Evolutionary conservation across 2,329 filamentous ascomycete genomes (phyloP), one percentile per base, ranked within the genome.

Genomic region (Didymosphaeria variabile): DNA sequence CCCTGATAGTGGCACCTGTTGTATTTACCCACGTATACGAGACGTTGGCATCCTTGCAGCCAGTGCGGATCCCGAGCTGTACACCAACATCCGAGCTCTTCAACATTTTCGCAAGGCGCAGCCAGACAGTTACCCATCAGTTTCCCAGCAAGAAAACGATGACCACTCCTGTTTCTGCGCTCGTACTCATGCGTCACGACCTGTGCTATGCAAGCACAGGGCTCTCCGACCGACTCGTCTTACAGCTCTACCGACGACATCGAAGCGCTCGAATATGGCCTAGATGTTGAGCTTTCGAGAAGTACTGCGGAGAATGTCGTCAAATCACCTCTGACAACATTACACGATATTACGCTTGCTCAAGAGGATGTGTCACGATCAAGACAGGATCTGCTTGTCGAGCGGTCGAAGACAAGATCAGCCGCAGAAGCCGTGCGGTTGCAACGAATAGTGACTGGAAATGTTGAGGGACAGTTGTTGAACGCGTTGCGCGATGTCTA

Each of bases 401-500:
- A 67, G 32, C 67, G 67, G 6, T 57, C 61, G 32, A 59, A 47
- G 13, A 13, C 64, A 10, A 55, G 51, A 45, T 49, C 59, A 9
- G 13, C 42, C 1, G 57, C 34, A 19, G 62, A 58, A 17, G 31
- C 31, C 26, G 47, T 72, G 3, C 57, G 51, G 21, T 19, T 36
- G 5, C 62, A 65, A 17, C 65, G 65, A 1, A 42, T 57, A 3
- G 19, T 53, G n/a, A 62, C 59, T 15, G 52, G 59, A 19, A 52
- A 66, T 46, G 60, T 57, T 19, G 67, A 67, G 45, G 63, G 46
- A 6, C 15, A 42, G 1, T 60, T 70, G 19, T 66, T 71, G 62
- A 62, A 56, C 19, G 9, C 21, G 12, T 12, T 67, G 7, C 62
- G 65, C 2, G 12, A 50, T 40, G 60, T 58, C 40, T 60, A 49